A percentile compares a stretch with the other conserved stretches of the same genome.
phyloP scores from a whole-genome alignment of 2,329 filamentous ascomycete genomes.

The Phialophora expanda region DNA sequence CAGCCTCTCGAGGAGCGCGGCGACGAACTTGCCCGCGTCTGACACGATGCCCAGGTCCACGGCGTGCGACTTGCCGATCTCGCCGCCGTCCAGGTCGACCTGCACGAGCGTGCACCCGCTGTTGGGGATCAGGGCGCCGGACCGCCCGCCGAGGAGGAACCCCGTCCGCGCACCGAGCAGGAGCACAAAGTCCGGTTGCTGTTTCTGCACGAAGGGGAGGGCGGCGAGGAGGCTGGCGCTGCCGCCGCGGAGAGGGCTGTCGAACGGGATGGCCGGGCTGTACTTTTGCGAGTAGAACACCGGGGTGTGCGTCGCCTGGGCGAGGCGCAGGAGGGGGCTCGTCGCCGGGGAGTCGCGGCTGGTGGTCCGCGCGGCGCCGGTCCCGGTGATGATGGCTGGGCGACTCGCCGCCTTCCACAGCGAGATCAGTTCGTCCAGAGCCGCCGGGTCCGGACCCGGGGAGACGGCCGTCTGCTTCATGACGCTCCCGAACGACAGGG shows the following conservation, averaged over 20 bases:
- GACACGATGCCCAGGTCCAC: conserved; percentile 52
- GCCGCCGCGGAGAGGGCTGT: conserved; percentile 46
- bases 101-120: conserved; percentile 48
- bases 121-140: conserved; percentile 48
- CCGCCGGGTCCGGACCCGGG: conserved; percentile 47
- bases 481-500: conserved; percentile 52
- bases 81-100: conserved; percentile 51
- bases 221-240: conserved; percentile 45
- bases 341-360: conserved; percentile 37
- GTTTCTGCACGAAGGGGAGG: conserved; percentile 40
- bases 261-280: conserved; percentile 37
- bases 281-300: conserved; percentile 49
- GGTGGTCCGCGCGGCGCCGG: conserved; percentile 44
- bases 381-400: conserved; percentile 52
- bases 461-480: conserved; percentile 43
- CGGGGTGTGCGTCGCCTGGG: conserved; percentile 46
- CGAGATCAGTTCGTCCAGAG: conserved; percentile 44
- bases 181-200: conserved; percentile 50
- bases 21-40: conserved; percentile 46
- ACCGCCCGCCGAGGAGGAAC: conserved; percentile 49
- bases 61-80: conserved; percentile 51
- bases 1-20: conserved; percentile 39
- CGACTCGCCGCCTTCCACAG: conserved; percentile 46
- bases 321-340: conserved; percentile 44
- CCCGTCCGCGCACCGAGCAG: conserved; percentile 52